These are phyloP conservation scores for Malus hybrid DNA, from an alignment of 331 rosid genomes.

Conservation along the genomic window DNA sequence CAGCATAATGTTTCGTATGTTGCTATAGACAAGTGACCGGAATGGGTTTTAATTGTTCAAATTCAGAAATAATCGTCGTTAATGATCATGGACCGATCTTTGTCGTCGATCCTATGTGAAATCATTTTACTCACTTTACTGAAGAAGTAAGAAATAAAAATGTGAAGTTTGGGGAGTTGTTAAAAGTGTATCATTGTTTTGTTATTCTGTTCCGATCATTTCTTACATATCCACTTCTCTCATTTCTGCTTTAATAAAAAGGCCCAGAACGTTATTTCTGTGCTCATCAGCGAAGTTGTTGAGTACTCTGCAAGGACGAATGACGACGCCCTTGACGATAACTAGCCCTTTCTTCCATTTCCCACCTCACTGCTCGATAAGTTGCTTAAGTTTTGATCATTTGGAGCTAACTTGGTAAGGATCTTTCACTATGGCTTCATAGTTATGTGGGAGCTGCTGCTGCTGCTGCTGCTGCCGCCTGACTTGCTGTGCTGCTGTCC, in stretches of 20 bases:
- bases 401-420: slow-evolving; percentile 19
- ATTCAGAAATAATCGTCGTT: neutral
- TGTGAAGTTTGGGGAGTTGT: neutral
- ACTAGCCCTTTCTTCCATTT: slow-evolving; percentile 58
- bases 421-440: slow-evolving; percentile 29
- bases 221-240: neutral
- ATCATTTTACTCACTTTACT: neutral
- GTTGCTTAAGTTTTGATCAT: neutral
- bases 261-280: neutral
- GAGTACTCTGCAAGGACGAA: slow-evolving; percentile 24
- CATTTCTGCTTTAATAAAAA: neutral
- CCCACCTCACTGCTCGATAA: slow-evolving; percentile 6
- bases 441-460: slow-evolving; percentile 15
- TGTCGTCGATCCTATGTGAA: neutral
- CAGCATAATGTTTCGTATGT: neutral
- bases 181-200: neutral
- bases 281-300: neutral
- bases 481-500: neutral
- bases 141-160: neutral
- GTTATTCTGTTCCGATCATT: neutral
- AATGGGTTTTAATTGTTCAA: neutral
- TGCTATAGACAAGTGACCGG: neutral
- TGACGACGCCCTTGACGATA: slow-evolving; percentile 34
- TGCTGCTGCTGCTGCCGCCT: neutral
- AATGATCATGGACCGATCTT: neutral